These are phyloP conservation scores for Articulospora tetracladia DNA, from an alignment of 495 filamentous ascomycete species.

Conservation along the genomic window DNA sequence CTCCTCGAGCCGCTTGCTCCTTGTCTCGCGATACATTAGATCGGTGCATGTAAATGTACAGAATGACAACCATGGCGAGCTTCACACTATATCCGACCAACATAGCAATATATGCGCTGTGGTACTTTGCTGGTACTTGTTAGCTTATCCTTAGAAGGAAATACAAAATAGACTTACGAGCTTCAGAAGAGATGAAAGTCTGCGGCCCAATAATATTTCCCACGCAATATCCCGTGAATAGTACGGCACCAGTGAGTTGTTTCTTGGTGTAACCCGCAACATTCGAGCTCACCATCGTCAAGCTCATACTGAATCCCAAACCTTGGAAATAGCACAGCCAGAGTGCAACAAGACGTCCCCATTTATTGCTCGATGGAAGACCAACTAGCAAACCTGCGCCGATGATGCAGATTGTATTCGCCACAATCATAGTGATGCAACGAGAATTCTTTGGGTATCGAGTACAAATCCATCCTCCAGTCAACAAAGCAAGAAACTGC, in stretches of 20 bases:
- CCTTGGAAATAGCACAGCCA: constrained; percentile 25
- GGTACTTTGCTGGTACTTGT: constrained; percentile 11
- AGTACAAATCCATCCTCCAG: constrained; percentile 52
- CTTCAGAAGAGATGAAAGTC: constrained; percentile 18
- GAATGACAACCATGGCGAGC: constrained; percentile 54
- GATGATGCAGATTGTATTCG: constrained; percentile 21
- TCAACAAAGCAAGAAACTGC: constrained; percentile 50
- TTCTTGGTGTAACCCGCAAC: constrained; percentile 27
- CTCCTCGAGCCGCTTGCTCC: constrained; percentile 44
- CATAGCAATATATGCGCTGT: constrained; percentile 24
- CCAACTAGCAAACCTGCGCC: constrained; percentile 19
- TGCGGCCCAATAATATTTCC: constrained; percentile 24
- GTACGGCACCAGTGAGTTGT: constrained; percentile 16
- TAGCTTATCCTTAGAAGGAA: constrained; percentile 48
- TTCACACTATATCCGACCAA: constrained; percentile 39
- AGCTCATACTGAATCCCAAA: constrained; percentile 42
- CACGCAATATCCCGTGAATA: constrained; percentile 24
- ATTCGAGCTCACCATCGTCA: constrained; percentile 24
- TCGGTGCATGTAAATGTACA: constrained; percentile 54
- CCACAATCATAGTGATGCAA: constrained; percentile 18
- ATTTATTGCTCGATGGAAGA: constrained; percentile 20
- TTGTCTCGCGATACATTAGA: constrained; percentile 49
- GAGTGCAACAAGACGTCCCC: constrained; percentile 32
- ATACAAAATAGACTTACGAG: constrained; percentile 49
- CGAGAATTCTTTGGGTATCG: constrained; percentile 19